These are phyloP conservation scores for Ormosia semicastrata DNA, from an alignment of 306 rosid species.

Conservation along the genomic window DNA sequence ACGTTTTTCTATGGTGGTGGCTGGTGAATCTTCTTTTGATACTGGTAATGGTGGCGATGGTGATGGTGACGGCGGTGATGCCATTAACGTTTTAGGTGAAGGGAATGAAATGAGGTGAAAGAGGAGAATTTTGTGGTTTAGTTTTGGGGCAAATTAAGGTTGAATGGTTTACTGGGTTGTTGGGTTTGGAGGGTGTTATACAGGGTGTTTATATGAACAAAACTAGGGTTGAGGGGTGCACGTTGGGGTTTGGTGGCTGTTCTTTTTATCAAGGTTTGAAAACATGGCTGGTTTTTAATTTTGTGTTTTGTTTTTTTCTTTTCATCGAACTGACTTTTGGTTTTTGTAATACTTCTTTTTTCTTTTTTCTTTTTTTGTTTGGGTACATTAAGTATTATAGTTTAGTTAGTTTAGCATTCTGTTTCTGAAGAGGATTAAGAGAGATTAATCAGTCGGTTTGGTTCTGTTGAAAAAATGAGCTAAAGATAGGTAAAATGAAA, in stretches of 20 bases:
- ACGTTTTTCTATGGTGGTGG: neutral
- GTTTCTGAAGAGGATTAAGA: neutral
- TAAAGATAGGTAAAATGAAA: slow-evolving; percentile 10
- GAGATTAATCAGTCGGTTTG: neutral
- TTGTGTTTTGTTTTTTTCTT: neutral
- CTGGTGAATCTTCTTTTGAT: neutral
- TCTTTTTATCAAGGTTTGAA: neutral
- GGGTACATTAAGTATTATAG: neutral
- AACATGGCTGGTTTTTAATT: neutral
- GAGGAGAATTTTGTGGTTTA: neutral
- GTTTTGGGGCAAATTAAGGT: slow-evolving; percentile 4
- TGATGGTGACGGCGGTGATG: neutral
- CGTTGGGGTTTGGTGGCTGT: slow-evolving; percentile 30
- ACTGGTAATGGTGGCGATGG: neutral
- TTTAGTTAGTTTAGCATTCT: slow-evolving; percentile 1
- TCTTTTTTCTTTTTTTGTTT: rapidly evolving
- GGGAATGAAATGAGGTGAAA: neutral
- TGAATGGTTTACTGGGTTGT: neutral
- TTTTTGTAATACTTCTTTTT: neutral
- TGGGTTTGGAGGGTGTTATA: neutral
- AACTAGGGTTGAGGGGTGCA: slow-evolving; percentile 29
- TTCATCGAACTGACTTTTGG: slow-evolving; percentile 21
- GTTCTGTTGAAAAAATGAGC: slow-evolving; percentile 17
- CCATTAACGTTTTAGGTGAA: slow-evolving; percentile 12
- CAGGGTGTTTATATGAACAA: slow-evolving; percentile 20